A percentile compares a stretch with the other conserved stretches of the same genome.
These are phyloP conservation scores for Malassezia sympodialis DNA, from an alignment of 1,284 basidiomycete species.

Conservation along the genomic window DNA sequence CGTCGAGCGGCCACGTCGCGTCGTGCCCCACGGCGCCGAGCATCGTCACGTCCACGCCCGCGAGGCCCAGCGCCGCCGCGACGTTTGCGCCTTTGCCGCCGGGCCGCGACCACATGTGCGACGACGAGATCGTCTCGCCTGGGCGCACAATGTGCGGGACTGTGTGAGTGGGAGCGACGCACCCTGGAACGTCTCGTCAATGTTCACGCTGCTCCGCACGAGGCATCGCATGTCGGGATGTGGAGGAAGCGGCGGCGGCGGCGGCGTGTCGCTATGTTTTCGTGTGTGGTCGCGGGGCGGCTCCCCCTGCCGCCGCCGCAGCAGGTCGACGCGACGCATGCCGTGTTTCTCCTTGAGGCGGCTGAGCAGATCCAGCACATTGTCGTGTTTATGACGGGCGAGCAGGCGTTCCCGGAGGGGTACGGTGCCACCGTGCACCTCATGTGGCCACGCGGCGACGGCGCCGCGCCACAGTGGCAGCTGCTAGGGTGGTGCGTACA, in stretches of 20 bases:
- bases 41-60: constrained; percentile 28
- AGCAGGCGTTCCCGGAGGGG: constrained; percentile 38
- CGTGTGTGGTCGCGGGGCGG: constrained; percentile 39
- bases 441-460: constrained; percentile 23
- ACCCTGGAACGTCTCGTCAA: constrained; percentile 41
- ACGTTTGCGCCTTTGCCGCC: constrained; percentile 47
- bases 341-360: constrained; percentile 36
- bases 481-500: constrained; percentile 31
- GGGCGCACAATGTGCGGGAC: constrained; percentile 38
- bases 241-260: background rate
- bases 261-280: constrained; percentile 35
- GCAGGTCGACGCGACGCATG: constrained; percentile 44
- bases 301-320: constrained; percentile 34
- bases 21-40: constrained; percentile 39
- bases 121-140: constrained; percentile 42
- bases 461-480: constrained; percentile 24
- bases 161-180: background rate
- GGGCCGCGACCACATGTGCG: constrained; percentile 25
- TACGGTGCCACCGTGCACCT: constrained; percentile 42
- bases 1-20: constrained; percentile 37
- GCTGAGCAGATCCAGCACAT: constrained; percentile 34
- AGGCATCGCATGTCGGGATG: constrained; percentile 18
- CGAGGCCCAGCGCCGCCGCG: constrained; percentile 33
- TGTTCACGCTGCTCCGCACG: constrained; percentile 44
- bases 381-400: constrained; percentile 43